Base-by-base conservation (phyloP, 148 eudicot species). In the Rhododendron mucronatum region DNA sequence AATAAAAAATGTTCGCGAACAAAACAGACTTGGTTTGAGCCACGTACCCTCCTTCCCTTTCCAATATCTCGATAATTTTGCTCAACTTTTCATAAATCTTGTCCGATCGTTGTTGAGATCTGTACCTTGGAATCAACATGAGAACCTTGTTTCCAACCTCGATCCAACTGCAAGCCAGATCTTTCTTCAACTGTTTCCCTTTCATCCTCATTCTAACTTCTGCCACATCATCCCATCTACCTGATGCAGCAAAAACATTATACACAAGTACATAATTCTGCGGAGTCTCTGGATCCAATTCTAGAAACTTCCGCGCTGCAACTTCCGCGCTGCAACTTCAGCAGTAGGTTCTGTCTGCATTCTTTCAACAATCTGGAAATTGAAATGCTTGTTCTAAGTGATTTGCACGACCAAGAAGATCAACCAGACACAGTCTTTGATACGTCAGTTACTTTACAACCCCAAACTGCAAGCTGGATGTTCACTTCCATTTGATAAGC, bases 111-210 rank as follows among this genome's bases (percentile, higher is more conserved):
- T 95, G 96, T 87, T 95, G 99, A 83, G 92, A 92, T 80, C 74
- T 92, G 85, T 97, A 98, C 79, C 96, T 90, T 2, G 93, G 92
- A 87, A 86, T 86, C 73, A 96, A 96, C 1, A 90, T 91, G 89
- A 95, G 99, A 45, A 94, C 90, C 78, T 89, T 88, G 82, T 92
- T 91, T 26, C 90, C 91, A 21, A 95, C 86, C 88, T 95, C 95
- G 59, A 97, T 94, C 98, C 98, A 97, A 89, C 98, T 95, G 87
- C 98, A 95, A 3, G 92, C 99, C 3, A 98, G 99, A 79, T 92
- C 94, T 91, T 97, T 97, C 91, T 91, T 94, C 84, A 95, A 84
- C 16, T 94, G 94, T 86, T 88, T 89, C 75, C 61, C 87, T 86
- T 91, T 93, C 98, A 96, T 96, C 87, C 50, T 87, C 75, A 55